Evolutionary conservation across 225 moss, liverwort and hornwort species (phyloP), one percentile per base, ranked within the genome.

Genomic region (Lunularia cruciata): DNA sequence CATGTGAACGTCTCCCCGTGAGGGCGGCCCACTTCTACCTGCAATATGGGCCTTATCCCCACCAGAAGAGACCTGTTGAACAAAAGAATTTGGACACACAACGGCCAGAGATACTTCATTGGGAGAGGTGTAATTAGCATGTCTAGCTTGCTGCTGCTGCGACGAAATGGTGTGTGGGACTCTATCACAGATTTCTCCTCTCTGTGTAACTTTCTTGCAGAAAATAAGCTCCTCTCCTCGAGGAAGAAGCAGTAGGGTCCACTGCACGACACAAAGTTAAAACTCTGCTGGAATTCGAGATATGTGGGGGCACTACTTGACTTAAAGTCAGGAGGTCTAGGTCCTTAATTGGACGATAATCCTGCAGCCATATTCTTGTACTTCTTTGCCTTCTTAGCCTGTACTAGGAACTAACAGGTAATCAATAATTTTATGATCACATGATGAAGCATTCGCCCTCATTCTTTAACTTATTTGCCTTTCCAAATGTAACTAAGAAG

Each of bases 1-100:
- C 54, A 54, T 54, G 28, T 28, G 27, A 27, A 43, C 43, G 12
- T 43, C 1, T 16, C 43, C 16, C 16, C 1, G 43, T 10, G 43
- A 16, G 16, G 43, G 43, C 43, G 43, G 9, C 54, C 54, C 52
- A 53, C 52, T 28, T 14, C 54, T 28, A 54, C 27, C 54, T 54
- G 54, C 54, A 54, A 54, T 28, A 25, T 54, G 54, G 54, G 28
- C 54, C 54, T 54, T 54, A 54, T 54, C 51, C 54, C 54, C 27
- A 54, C 54, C 54, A 54, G 16, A 28, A 22, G 25, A 23, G 5
- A 16, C 20, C 25, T 54, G 9, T 54, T 28, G 26, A 54, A 26
- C 27, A 54, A 19, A 19, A 2, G 20, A 20, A 4, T 51, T 23
- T 20, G 51, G 22, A 51, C 51, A 51, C 20, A 51, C 22, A 51